Evolutionary conservation across 345 rosid species (phyloP).

Genomic region (Boechera retrofracta): DNA sequence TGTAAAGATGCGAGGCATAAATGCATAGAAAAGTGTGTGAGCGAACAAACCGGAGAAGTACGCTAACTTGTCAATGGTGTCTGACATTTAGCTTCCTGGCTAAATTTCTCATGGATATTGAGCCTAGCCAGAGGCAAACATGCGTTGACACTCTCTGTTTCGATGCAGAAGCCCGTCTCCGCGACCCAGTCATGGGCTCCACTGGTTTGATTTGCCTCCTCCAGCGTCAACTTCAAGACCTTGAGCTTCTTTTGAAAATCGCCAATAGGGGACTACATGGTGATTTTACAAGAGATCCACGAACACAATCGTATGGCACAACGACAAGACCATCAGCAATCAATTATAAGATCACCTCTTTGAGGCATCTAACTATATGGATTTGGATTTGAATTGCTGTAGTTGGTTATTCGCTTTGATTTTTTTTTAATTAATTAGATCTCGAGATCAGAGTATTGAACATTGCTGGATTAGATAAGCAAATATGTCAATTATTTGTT

Average conservation of each 20-base stretch:
- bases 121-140: slow-evolving; percentile 17
- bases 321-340: neutral
- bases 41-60: slow-evolving; percentile 15
- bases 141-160: neutral
- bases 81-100: neutral
- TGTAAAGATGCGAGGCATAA: neutral
- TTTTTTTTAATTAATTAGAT: too few relatives aligned
- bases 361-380: neutral
- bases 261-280: neutral
- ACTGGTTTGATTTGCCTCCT: neutral
- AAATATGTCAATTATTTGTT: too few relatives aligned
- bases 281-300: neutral
- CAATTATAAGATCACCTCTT: neutral
- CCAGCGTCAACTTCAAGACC: neutral
- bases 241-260: neutral
- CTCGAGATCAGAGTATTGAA: neutral
- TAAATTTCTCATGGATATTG: neutral
- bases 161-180: slow-evolving; percentile 17
- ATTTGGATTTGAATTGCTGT: neutral
- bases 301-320: neutral
- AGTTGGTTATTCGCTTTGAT: neutral
- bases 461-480: too few relatives aligned
- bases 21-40: neutral
- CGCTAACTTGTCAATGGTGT: neutral
- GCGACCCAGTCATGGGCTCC: neutral